Evolutionary conservation across 768 basidiomycete species (phyloP).

Genomic region (Tricholoma terreum): DNA sequence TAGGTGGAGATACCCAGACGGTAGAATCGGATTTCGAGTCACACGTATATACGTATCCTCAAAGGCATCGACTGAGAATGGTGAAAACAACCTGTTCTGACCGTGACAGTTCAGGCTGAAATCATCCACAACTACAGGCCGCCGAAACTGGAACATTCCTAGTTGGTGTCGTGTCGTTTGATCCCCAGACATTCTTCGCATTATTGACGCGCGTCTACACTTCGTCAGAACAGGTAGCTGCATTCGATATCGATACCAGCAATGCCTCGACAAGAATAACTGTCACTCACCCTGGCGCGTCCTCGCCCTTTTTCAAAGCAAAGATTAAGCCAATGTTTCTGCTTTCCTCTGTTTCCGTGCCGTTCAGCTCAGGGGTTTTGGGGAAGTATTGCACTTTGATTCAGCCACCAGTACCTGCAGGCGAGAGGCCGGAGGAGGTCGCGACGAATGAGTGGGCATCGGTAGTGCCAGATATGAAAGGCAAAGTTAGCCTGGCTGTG

Average conservation of each 20-base stretch:
- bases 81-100: slow-evolving; percentile 10
- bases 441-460: slow-evolving; percentile 20
- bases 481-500: slow-evolving; percentile 8
- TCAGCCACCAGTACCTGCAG: slow-evolving; percentile 25
- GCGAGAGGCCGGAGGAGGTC: slow-evolving; percentile 19
- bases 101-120: neutral
- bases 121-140: slow-evolving; percentile 16
- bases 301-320: slow-evolving; percentile 29
- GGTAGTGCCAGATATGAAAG: slow-evolving; percentile 11
- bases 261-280: slow-evolving; percentile 21
- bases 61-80: slow-evolving; percentile 27
- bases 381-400: slow-evolving; percentile 8
- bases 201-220: neutral
- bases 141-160: slow-evolving; percentile 35
- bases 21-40: slow-evolving; percentile 23
- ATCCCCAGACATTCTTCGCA: neutral
- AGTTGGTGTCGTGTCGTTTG: slow-evolving; percentile 18
- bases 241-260: slow-evolving; percentile 22
- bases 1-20: slow-evolving; percentile 29
- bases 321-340: slow-evolving; percentile 24
- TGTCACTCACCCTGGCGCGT: slow-evolving; percentile 18
- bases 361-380: slow-evolving; percentile 13
- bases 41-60: slow-evolving; percentile 35
- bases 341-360: slow-evolving; percentile 23
- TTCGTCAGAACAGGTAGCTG: slow-evolving; percentile 26